Percentiles rank a stretch among this genome's conserved stretches.
phyloP scores from a whole-genome alignment of 1,139 yeast genomes.

The Hansenula sp. region DNA sequence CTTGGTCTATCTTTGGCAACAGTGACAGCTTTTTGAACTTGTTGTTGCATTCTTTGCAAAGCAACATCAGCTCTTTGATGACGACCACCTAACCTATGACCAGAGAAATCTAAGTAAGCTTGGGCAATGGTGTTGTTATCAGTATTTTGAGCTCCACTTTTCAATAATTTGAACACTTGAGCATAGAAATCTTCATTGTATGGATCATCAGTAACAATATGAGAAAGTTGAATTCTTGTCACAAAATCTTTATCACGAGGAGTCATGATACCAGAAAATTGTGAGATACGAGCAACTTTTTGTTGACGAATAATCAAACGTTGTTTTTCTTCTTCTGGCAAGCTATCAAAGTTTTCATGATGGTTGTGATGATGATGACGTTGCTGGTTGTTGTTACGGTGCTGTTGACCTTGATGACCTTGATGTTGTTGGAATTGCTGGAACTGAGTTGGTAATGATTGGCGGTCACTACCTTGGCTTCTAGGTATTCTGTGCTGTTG shows the following conservation, averaged over 20 bases:
- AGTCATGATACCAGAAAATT: constrained; percentile 91
- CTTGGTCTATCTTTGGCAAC: constrained; percentile 89
- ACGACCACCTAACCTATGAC: constrained; percentile 87
- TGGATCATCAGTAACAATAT: constrained; percentile 95
- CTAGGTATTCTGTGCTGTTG: constrained; percentile 1
- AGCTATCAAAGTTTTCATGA: constrained; percentile 24
- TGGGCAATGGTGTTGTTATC: constrained; percentile 76
- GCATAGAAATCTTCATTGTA: constrained; percentile 95
- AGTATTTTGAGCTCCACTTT: constrained; percentile 41
- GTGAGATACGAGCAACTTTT: constrained; percentile 74
- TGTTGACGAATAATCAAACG: constrained; percentile 68
- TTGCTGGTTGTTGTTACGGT: constrained; percentile 11
- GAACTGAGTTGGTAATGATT: constrained; percentile 13
- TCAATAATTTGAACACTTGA: constrained; percentile 88
- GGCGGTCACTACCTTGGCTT: constrained; percentile 4
- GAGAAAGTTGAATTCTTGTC: constrained; percentile 90
- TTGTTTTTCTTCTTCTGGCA: constrained; percentile 50
- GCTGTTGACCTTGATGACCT: constrained; percentile 22
- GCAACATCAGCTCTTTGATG: constrained; percentile 91
- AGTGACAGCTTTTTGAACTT: constrained; percentile 93
- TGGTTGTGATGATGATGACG: constrained; percentile 26
- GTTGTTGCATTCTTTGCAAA: constrained; percentile 96
- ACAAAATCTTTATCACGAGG: constrained; percentile 96
- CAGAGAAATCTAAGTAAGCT: constrained; percentile 92
- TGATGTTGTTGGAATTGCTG: constrained; percentile 28